phyloP scores from a whole-genome alignment of 2,329 filamentous ascomycete genomes.

The Dactylellina haptotyla region DNA sequence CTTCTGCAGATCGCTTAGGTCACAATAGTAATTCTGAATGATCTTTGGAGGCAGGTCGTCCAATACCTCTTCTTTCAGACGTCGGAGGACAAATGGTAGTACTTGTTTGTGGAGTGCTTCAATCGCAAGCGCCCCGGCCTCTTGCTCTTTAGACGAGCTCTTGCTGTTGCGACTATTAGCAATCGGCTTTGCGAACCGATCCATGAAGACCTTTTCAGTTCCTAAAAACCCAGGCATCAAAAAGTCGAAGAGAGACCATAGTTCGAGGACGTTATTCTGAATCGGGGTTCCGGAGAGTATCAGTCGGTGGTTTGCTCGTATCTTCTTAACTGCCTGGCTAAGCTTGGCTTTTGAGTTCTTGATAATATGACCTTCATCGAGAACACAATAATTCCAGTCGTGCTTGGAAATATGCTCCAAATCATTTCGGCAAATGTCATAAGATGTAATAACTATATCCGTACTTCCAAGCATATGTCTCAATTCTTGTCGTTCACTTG shows the following conservation, averaged over 20 bases:
- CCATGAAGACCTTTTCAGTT: slow-evolving; percentile 94
- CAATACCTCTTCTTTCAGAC: slow-evolving; percentile 95
- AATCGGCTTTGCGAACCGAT: slow-evolving; percentile 94
- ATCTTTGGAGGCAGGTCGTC: slow-evolving; percentile 98
- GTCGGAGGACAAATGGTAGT: slow-evolving; percentile 91
- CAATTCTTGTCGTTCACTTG: slow-evolving; percentile 78
- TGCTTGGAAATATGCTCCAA: slow-evolving; percentile 82
- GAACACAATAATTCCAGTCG: slow-evolving; percentile 96
- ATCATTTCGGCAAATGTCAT: slow-evolving; percentile 97
- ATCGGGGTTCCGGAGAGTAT: slow-evolving; percentile 97
- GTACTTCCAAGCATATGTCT: slow-evolving; percentile 76
- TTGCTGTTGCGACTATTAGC: slow-evolving; percentile 94
- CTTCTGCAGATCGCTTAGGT: slow-evolving; percentile 91
- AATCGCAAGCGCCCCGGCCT: slow-evolving; percentile 93
- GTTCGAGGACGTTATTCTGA: slow-evolving; percentile 94
- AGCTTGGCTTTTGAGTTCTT: slow-evolving; percentile 99
- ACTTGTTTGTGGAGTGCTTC: slow-evolving; percentile 99
- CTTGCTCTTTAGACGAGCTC: slow-evolving; percentile 97
- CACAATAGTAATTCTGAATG: slow-evolving; percentile 98
- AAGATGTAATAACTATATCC: slow-evolving; percentile 96
- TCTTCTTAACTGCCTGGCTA: slow-evolving; percentile 87
- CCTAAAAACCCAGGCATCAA: slow-evolving; percentile 98
- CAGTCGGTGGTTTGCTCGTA: slow-evolving; percentile 90
- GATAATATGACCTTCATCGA: slow-evolving; percentile 97
- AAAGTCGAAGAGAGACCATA: slow-evolving; percentile 99